Evolutionary conservation across 345 rosid genomes (phyloP), one percentile per base, ranked within the genome.

Genomic region (Pistacia vera): DNA sequence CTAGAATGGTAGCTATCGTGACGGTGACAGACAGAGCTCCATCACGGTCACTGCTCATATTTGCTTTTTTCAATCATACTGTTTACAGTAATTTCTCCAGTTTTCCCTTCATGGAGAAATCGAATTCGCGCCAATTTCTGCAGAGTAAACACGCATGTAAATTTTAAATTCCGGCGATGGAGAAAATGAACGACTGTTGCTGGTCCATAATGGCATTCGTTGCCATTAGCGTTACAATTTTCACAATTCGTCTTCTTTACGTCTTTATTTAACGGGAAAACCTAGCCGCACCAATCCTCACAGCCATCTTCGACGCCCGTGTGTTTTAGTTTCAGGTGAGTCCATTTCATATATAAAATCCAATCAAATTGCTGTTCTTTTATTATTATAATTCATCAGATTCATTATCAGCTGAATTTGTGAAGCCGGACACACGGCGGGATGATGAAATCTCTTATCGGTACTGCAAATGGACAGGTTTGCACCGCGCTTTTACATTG

Each of bases 361-460:
- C 2, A 20, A 10, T 35, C 3, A 35, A 44, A 5, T 63, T 18
- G 63, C 14, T 1, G 10, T 10, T 71, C 68, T 1, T 4, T 12
- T 68, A 12, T 49, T 54, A 46, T 60, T 11, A 1, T 71, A n/a
- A 57, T 3, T 12, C 11, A 69, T 73, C 62, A 11, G 17, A 51
- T 18, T 61, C 44, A 73, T 18, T 30, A 44, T 13, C 55, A 68
- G 76, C 3, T 63, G 41, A 38, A 38, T 59, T 49, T 71, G 36
- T 41, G 0, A 52, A 93, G 98, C 97, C 18, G 99, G 98, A 22
- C 99, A 96, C 79, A 92, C 98, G 1, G 99, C 99, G 46, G 97
- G 92, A 96, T 96, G 97, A 82, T 93, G 79, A 88, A 88, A 90
- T 77, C 84, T 96, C 46, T 84, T 92, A 80, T 87, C 89, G 67